Base-by-base conservation (phyloP, 192 early-diverging fungal species). In the Thoreauomyces humboldtii region DNA sequence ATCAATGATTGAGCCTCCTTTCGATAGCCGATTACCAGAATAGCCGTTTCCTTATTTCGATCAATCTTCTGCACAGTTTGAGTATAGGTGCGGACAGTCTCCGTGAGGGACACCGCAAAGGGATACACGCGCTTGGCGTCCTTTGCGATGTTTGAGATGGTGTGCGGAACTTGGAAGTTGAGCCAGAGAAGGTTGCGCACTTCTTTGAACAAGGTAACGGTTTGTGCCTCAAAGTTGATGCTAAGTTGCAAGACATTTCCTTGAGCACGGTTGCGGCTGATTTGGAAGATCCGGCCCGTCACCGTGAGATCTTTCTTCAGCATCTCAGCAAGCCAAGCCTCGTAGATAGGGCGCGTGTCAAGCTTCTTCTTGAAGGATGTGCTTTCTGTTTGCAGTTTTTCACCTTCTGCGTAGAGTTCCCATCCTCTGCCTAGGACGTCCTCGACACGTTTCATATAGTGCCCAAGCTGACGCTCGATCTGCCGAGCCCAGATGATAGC, bases 131-230 rank as follows among this genome's bases (percentile, higher is more conserved):
- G 86, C 71, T 96, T 94, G 17, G 92, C 95, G 52, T 98, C 95
- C 71, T 94, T 95, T 27, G 94, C 93, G 47, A 93, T 82, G 75
- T 88, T 93, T 32, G 87, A 80, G 63, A 99, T 85, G 36, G 89
- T 87, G 52, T 92, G 90, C 22, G 95, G 95, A 0, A 99, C 91
- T 63, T 86, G 89, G 77, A 91, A 98, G 32, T 92, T 89, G 17
- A 98, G 81, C 93, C 92, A 97, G n/a, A 93, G 63, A 67, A 99
- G 76, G 72, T 98, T 92, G 34, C 95, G 86, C 31, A 99, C 95
- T 75, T 99, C 98, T 77, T 99, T 99, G 81, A 98, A 99, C 53
- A 99, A 76, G 0, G 93, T 91, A 56, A 99, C 93, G 59, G 93
- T 86, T 71, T 95, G 91, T 0, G 83, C 76, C 64, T 99, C 96